Conservation (phyloP, 2,329 filamentous ascomycete species). For the Colletotrichum sp. region DNA sequence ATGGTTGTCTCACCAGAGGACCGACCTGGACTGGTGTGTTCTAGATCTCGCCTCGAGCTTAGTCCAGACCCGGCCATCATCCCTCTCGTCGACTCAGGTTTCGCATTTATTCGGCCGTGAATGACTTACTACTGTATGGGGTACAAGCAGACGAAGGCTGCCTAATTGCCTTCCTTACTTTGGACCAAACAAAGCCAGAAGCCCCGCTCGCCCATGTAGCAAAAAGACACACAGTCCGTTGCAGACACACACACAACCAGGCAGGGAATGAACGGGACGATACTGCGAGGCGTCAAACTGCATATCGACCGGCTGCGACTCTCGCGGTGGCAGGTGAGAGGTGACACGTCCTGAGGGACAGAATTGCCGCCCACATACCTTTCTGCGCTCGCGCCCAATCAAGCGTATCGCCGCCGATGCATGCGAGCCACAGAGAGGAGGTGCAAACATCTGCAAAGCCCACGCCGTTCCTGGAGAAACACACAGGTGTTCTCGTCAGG, state of each 20-base stretch:
- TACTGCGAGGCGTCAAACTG: not conserved
- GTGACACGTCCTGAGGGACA: conserved; percentile 4
- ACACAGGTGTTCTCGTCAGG: not conserved
- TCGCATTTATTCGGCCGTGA: not conserved
- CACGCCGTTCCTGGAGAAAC: conserved; percentile 2
- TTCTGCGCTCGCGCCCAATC: not conserved
- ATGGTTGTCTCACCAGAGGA: not conserved
- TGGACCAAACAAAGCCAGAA: not conserved
- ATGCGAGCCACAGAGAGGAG: not conserved
- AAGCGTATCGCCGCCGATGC: not conserved
- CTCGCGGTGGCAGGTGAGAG: conserved; percentile 3
- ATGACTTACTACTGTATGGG: not conserved
- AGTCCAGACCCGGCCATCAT: not conserved
- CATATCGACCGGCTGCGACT: conserved; percentile 7
- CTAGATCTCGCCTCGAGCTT: not conserved
- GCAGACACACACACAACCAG: not conserved
- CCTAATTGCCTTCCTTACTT: not conserved
- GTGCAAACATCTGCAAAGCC: not conserved
- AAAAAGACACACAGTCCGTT: not conserved
- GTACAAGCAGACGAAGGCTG: not conserved
- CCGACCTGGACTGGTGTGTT: not conserved
- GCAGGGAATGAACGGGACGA: not conserved
- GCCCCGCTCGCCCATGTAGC: not conserved
- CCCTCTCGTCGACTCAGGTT: not conserved
- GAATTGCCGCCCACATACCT: not conserved